Evolutionary conservation across 176 grass and related monocot genomes (phyloP).

Genomic region (Typha latifolia): DNA sequence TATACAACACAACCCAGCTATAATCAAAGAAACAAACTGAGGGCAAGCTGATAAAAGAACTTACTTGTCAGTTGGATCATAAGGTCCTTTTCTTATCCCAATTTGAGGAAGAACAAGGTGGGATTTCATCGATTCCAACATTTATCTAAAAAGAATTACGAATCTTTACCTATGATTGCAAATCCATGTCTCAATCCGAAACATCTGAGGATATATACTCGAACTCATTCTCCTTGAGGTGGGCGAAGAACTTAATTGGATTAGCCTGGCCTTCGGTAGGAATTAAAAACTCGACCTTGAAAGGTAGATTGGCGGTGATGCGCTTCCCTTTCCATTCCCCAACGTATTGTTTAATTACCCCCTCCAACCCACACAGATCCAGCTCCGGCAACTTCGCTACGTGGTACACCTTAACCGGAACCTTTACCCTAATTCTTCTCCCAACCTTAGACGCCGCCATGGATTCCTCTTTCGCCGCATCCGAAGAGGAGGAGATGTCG

Average conservation of each 20-base stretch:
- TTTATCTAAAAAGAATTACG: too few species aligned
- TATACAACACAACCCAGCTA: too few species aligned
- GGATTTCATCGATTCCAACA: too few species aligned
- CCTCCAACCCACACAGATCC: slow-evolving; percentile 70
- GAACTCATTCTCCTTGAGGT: slow-evolving; percentile 82
- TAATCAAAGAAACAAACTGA: too few species aligned
- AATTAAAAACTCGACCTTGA: slow-evolving; percentile 68
- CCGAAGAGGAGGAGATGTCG: slow-evolving; percentile 30
- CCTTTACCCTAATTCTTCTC: slow-evolving; percentile 60
- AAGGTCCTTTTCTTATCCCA: too few species aligned
- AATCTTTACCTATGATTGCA: too few species aligned
- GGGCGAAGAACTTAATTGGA: slow-evolving; percentile 61
- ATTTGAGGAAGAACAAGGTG: too few species aligned
- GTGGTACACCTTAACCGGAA: slow-evolving; percentile 61
- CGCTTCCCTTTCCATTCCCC: slow-evolving; percentile 80
- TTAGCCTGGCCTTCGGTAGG: slow-evolving; percentile 44
- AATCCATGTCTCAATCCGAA: background rate
- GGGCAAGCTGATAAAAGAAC: too few species aligned
- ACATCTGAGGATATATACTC: slow-evolving; percentile 38
- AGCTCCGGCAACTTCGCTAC: slow-evolving; percentile 69
- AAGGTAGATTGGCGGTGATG: slow-evolving; percentile 66
- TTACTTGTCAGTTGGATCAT: too few species aligned
- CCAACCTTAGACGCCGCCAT: slow-evolving; percentile 52
- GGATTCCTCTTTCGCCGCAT: slow-evolving; percentile 41
- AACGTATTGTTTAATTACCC: slow-evolving; percentile 69